Percentiles rank a stretch among this genome's conserved stretches.
Conservation (phyloP, 2,329 filamentous ascomycete species). For the Graphiopsis chlorocephala region DNA sequence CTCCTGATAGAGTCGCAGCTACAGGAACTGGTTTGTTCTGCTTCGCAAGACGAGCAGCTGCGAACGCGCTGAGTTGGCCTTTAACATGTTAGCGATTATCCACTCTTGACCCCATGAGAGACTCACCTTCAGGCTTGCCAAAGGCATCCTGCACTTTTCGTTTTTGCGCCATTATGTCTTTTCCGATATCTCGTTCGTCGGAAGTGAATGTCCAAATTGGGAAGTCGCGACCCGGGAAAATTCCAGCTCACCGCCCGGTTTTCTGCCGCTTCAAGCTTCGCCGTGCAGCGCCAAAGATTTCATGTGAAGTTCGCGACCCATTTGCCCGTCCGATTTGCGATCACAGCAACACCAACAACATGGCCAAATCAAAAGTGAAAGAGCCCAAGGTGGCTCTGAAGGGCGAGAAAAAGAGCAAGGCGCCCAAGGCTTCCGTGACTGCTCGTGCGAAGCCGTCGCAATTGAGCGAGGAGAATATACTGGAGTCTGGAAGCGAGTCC, state of each 20-base stretch:
- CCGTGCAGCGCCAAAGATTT: slow-evolving; percentile 12
- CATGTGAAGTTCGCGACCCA: slow-evolving; percentile 11
- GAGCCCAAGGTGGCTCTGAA: slow-evolving; percentile 37
- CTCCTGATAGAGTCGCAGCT: background rate
- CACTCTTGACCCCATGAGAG: background rate
- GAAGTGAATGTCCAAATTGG: slow-evolving; percentile 15
- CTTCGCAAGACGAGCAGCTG: slow-evolving; percentile 27
- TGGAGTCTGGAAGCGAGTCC: slow-evolving; percentile 25
- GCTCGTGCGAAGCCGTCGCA: slow-evolving; percentile 26
- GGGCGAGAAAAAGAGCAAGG: slow-evolving; percentile 30
- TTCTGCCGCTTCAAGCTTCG: slow-evolving; percentile 14
- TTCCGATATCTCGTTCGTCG: background rate
- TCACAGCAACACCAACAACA: background rate
- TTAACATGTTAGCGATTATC: background rate
- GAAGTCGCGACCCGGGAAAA: slow-evolving; percentile 13
- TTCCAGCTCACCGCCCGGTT: slow-evolving; percentile 19
- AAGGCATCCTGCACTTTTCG: slow-evolving; percentile 36
- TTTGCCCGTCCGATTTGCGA: background rate
- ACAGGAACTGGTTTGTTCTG: slow-evolving; percentile 16
- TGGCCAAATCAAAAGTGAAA: slow-evolving; percentile 29
- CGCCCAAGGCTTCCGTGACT: slow-evolving; percentile 23
- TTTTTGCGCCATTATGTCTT: slow-evolving; percentile 30
- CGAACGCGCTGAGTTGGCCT: slow-evolving; percentile 35
- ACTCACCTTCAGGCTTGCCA: slow-evolving; percentile 21
- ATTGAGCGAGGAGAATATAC: slow-evolving; percentile 38